Base-by-base conservation (phyloP, 1,284 basidiomycete genomes). In the Gomphus bonarii region DNA sequence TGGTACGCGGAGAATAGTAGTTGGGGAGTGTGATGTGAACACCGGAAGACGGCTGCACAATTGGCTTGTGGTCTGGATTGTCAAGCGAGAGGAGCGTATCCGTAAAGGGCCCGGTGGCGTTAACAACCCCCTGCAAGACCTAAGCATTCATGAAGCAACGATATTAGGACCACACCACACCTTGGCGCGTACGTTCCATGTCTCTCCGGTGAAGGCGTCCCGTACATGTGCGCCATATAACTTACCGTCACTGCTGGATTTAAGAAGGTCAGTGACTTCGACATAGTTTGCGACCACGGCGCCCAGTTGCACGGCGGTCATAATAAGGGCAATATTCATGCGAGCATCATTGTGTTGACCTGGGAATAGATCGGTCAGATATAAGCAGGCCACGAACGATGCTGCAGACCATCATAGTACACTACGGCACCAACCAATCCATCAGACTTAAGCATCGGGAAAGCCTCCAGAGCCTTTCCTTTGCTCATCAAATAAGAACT, bases 261-360 rank as follows among this genome's bases (percentile, higher is more conserved):
- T 95, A 73, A 87, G 81, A 16, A 98, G 76, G 16, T 76, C 71
- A 11, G 83, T 85, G 49, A 98, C 93, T 66, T 95, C 89, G 66
- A 84, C 85, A 73, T 98, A 91, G 75, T 99, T 99, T 50, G 88
- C 85, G 11, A 89, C 86, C 6, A 84, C 81, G 1, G 95, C 94
- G 43, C 95, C 95, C 61, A 92, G 85, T 66, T 93, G 91, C 46
- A 97, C 91, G 8, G 95, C 95, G 5, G 90, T 97, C 82, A 97
- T 84, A 64, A 95, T 78, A 54, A 95, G 79, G 1, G 95, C 92
- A 56, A 97, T 84, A 73, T 98, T 98, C 95, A 99, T 99, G 38
- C 95, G 82, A 5, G 95, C 88, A 68, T 99, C 95, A 66, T 97
- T 99, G 74, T 99, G 95, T 75, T 97, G 95, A 54, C 94, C 89